These are phyloP conservation scores for Melampsora americana DNA, from an alignment of 1,284 basidiomycete species.

Conservation along the genomic window DNA sequence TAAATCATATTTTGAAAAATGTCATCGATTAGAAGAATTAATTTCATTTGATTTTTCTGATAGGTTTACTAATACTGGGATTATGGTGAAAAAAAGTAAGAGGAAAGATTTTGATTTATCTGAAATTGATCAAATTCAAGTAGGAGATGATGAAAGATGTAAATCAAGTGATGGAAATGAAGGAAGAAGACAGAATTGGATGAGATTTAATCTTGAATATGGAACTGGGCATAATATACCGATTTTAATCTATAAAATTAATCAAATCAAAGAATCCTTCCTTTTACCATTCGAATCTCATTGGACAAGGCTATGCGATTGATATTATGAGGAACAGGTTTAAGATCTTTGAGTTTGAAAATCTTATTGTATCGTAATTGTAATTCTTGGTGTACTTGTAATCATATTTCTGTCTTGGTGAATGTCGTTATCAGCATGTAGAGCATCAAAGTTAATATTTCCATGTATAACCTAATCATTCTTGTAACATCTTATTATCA, in stretches of 20 bases:
- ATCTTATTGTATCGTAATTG: no score
- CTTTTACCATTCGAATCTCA: slow-evolving; percentile 22
- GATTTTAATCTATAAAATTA: slow-evolving; percentile 14
- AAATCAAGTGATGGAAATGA: neutral
- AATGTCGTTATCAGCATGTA: no score
- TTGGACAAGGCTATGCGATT: slow-evolving; percentile 7
- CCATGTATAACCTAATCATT: no score
- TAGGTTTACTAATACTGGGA: slow-evolving; percentile 8
- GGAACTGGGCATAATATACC: neutral
- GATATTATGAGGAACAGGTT: no score
- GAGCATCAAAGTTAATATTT: no score
- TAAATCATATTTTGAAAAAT: slow-evolving; percentile 6
- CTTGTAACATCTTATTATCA: no score
- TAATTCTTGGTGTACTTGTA: no score
- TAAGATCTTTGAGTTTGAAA: no score
- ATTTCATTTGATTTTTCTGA: slow-evolving; percentile 34
- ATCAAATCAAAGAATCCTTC: slow-evolving; percentile 15
- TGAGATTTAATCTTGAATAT: neutral
- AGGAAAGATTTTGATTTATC: neutral
- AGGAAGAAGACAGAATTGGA: neutral
- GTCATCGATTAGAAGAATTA: slow-evolving; percentile 13
- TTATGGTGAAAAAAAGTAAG: slow-evolving; percentile 1
- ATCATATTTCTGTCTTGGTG: no score
- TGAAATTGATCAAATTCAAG: no score
- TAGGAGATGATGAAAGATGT: no score